Conservation (phyloP, 352 stramenopile species). For the Globisporangium radiosum region DNA sequence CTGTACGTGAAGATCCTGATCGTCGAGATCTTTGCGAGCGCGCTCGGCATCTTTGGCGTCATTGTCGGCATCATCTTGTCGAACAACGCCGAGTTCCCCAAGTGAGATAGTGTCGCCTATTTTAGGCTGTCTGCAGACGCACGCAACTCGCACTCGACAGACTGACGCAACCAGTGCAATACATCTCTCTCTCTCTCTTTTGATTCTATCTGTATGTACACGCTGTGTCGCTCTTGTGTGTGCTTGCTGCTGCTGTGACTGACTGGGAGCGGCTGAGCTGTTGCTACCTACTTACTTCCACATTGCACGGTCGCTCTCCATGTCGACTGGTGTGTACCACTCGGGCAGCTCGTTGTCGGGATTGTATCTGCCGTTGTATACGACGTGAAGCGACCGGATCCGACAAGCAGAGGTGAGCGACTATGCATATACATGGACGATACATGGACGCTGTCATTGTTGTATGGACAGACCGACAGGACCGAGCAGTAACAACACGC, state of each 20-base stretch:
- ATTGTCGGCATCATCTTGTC: slow-evolving; percentile 98
- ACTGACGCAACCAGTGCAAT: neutral
- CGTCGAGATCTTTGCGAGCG: slow-evolving; percentile 99
- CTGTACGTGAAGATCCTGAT: slow-evolving; percentile 99
- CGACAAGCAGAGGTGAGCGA: neutral
- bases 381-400: too few relatives aligned
- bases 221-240: neutral
- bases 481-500: neutral
- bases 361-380: slow-evolving; percentile 51
- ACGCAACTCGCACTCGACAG: neutral
- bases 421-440: neutral
- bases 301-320: slow-evolving; percentile 75
- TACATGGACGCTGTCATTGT: neutral
- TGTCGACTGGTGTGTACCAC: slow-evolving; percentile 81
- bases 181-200: slow-evolving; percentile 1
- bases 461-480: neutral
- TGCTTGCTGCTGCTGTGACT: neutral
- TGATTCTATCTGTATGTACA: slow-evolving; percentile 5
- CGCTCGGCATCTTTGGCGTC: slow-evolving; percentile 98
- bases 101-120: slow-evolving; percentile 23
- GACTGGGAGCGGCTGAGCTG: too few relatives aligned
- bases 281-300: slow-evolving; percentile 43
- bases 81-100: slow-evolving; percentile 94
- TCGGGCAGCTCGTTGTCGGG: slow-evolving; percentile 57
- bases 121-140: neutral